Evolutionary conservation across 345 rosid species (phyloP).

Genomic region (Salix arbutifolia): DNA sequence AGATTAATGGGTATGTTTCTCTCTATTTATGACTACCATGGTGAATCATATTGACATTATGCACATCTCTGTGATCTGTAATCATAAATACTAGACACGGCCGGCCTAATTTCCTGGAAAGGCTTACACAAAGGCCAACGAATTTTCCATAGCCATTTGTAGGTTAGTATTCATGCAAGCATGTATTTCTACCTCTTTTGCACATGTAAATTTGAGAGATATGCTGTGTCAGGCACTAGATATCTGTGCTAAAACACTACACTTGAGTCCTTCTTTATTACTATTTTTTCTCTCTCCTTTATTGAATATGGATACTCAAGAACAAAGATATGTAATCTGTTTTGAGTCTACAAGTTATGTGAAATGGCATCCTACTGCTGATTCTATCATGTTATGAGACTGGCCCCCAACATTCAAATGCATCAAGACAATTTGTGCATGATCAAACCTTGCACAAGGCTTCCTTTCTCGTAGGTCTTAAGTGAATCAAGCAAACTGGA

Average conservation of each 20-base stretch:
- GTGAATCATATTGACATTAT: background rate
- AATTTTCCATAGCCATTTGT: no score
- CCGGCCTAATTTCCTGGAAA: background rate
- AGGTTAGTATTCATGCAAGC: no score
- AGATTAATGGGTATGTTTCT: slow-evolving; percentile 72
- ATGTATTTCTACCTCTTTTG: no score
- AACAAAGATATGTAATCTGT: background rate
- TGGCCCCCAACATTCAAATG: background rate
- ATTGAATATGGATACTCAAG: background rate
- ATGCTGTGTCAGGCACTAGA: background rate
- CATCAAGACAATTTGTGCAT: background rate
- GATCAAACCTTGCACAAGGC: background rate
- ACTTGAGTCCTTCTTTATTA: background rate
- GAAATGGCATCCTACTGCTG: background rate
- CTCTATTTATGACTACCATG: background rate
- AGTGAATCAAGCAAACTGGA: no score
- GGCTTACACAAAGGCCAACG: background rate
- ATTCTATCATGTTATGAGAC: background rate
- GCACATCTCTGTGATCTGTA: background rate
- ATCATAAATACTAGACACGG: background rate
- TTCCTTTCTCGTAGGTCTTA: background rate
- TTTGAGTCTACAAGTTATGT: background rate
- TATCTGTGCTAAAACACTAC: background rate
- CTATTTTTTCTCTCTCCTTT: background rate
- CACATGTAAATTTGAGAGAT: no score